Conservation (phyloP, 352 stramenopile species). For the Globisporangium megalacanthum region DNA sequence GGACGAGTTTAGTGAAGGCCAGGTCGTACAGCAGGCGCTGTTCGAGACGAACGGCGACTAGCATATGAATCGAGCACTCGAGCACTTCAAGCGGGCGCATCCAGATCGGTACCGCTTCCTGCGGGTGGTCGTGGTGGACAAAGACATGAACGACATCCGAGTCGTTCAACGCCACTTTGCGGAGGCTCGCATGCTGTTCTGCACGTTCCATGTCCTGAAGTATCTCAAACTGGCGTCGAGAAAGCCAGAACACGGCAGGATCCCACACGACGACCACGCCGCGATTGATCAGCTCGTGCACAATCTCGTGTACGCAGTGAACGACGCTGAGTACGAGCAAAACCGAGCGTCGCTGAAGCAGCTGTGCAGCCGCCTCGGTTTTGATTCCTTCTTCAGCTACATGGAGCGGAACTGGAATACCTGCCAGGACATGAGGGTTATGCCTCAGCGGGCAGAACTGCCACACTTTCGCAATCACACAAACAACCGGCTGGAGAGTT, state of each 20-base stretch:
- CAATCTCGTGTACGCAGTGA: constrained; percentile 9
- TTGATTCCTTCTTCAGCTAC: too few relatives aligned
- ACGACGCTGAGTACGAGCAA: constrained; percentile 6
- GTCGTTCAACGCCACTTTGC: constrained; percentile 13
- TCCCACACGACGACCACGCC: constrained; percentile 3
- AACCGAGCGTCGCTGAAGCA: neutral
- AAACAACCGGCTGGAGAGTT: too few relatives aligned
- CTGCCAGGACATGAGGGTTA: too few relatives aligned
- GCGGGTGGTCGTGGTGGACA: constrained; percentile 21
- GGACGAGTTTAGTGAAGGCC: constrained; percentile 13
- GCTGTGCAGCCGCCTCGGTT: too few relatives aligned
- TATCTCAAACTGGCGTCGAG: constrained; percentile 6
- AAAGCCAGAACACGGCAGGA: constrained; percentile 14
- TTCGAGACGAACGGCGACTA: constrained; percentile 17
- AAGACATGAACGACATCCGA: constrained; percentile 25
- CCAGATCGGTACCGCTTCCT: constrained; percentile 6
- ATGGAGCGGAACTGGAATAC: too few relatives aligned
- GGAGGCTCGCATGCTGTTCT: constrained; percentile 15
- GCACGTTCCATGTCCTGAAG: constrained; percentile 24
- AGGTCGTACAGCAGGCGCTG: constrained; percentile 15
- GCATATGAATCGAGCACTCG: constrained; percentile 14
- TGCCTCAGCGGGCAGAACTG: too few relatives aligned
- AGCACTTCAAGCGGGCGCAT: constrained; percentile 13
- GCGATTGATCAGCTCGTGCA: constrained; percentile 7
- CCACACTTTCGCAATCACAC: too few relatives aligned